Percentiles rank a stretch among this genome's conserved stretches.
Evolutionary conservation across 140 eudicot genomes (phyloP).

Genomic region (Erigeron philadelphicus): DNA sequence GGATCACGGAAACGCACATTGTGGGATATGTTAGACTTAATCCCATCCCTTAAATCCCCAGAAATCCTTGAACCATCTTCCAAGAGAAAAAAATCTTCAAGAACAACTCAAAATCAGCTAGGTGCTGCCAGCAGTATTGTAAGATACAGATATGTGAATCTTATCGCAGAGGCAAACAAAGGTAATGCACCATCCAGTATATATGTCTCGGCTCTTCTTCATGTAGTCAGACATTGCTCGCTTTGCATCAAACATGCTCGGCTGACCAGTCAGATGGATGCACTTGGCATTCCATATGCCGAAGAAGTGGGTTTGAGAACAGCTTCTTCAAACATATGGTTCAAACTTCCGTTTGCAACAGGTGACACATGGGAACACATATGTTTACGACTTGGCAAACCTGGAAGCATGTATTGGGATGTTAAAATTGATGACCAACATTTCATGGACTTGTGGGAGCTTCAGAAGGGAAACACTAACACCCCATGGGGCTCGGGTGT

Average conservation of each 20-base stretch:
- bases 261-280: slow-evolving; percentile 94
- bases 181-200: slow-evolving; percentile 76
- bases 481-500: slow-evolving; percentile 86
- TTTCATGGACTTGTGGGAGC: slow-evolving; percentile 88
- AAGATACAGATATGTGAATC: slow-evolving; percentile 58
- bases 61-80: slow-evolving; percentile 38
- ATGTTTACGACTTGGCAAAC: slow-evolving; percentile 78
- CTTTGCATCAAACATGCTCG: slow-evolving; percentile 91
- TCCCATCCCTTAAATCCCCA: slow-evolving; percentile 54
- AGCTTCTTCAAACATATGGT: slow-evolving; percentile 82
- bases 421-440: slow-evolving; percentile 85
- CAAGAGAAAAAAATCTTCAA: slow-evolving; percentile 57
- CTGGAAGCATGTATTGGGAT: slow-evolving; percentile 99
- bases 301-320: slow-evolving; percentile 82
- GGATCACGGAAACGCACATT: slow-evolving; percentile 62
- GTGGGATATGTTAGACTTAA: slow-evolving; percentile 59
- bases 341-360: slow-evolving; percentile 71
- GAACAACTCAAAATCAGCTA: slow-evolving; percentile 34
- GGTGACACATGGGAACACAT: slow-evolving; percentile 73
- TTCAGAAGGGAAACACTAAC: slow-evolving; percentile 68
- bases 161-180: slow-evolving; percentile 78
- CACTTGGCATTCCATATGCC: slow-evolving; percentile 72
- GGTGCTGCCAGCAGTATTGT: slow-evolving; percentile 32
- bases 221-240: slow-evolving; percentile 87
- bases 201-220: slow-evolving; percentile 76